Conservation (phyloP, 2,329 filamentous ascomycete species). For the Trichoderma arundinaceum region DNA sequence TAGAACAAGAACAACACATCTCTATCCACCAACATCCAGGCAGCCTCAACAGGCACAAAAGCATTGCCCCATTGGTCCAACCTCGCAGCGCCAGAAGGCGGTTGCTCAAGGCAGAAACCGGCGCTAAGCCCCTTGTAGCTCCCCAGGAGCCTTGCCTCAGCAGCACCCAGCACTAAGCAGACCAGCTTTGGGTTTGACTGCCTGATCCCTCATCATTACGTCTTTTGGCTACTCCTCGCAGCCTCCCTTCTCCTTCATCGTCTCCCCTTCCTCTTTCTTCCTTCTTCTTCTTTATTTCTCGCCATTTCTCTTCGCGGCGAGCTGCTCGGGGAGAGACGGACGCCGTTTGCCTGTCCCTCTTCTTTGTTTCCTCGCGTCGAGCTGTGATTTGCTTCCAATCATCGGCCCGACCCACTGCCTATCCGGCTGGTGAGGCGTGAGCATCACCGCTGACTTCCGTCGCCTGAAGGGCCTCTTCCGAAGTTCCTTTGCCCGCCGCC, state of each 20-base stretch:
- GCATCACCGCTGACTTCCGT: constrained; percentile 29
- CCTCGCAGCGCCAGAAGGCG: constrained; percentile 14
- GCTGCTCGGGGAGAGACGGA: constrained; percentile 8
- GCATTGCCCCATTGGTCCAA: not conserved
- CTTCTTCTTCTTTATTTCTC: not conserved
- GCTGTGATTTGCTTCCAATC: constrained; percentile 10
- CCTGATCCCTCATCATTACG: constrained; percentile 33
- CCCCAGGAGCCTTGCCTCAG: constrained; percentile 19
- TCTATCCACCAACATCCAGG: not conserved
- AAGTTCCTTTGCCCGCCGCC: not conserved
- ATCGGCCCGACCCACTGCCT: constrained; percentile 17
- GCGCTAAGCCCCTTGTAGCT: constrained; percentile 24
- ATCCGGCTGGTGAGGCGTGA: constrained; percentile 14
- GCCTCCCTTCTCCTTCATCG: constrained; percentile 11
- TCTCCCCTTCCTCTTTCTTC: not conserved
- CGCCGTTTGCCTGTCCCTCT: not conserved
- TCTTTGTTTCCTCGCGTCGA: constrained; percentile 20
- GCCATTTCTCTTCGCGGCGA: not conserved
- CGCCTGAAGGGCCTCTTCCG: not conserved
- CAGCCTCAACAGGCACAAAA: constrained; percentile 3
- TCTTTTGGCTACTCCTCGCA: constrained; percentile 25
- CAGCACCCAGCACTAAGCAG: not conserved
- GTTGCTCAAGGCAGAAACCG: constrained; percentile 28
- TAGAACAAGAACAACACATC: too few species aligned
- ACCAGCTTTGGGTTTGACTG: constrained; percentile 31